Conservation (phyloP, 2,329 filamentous ascomycete species). For the Xenoacremonium recifei region DNA sequence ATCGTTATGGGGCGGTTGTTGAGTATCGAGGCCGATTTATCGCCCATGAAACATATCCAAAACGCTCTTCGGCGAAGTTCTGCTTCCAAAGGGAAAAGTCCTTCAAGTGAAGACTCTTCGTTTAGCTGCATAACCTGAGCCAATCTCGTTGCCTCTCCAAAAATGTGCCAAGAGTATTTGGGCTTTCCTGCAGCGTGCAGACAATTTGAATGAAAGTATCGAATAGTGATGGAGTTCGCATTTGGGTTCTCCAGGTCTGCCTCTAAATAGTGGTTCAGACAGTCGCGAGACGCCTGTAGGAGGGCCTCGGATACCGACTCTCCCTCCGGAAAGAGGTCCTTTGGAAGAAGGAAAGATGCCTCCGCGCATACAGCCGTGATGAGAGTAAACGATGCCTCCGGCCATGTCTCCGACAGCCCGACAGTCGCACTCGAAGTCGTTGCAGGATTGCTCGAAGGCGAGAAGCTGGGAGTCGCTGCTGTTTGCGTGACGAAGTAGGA, state of each 20-base stretch:
- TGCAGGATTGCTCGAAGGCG: slow-evolving; percentile 10
- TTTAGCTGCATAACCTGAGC: slow-evolving; percentile 43
- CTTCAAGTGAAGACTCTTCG: slow-evolving; percentile 36
- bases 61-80: slow-evolving; percentile 36
- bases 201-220: slow-evolving; percentile 46
- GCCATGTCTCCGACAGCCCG: slow-evolving; percentile 28
- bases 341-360: slow-evolving; percentile 38
- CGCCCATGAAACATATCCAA: slow-evolving; percentile 40
- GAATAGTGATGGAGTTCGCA: slow-evolving; percentile 41
- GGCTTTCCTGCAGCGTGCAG: slow-evolving; percentile 42
- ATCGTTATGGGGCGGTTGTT: slow-evolving; percentile 43
- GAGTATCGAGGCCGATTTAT: slow-evolving; percentile 38
- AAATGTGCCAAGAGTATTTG: slow-evolving; percentile 43
- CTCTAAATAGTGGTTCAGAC: slow-evolving; percentile 38
- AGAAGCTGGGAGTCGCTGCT: not conserved
- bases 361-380: slow-evolving; percentile 44
- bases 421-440: not conserved
- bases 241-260: slow-evolving; percentile 40
- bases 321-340: slow-evolving; percentile 38
- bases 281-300: slow-evolving; percentile 37
- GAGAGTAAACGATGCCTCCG: slow-evolving; percentile 38
- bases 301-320: slow-evolving; percentile 36
- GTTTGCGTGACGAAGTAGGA: slow-evolving; percentile 28
- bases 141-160: slow-evolving; percentile 42
- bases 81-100: slow-evolving; percentile 35